Evolutionary conservation across 805 yeast species (phyloP), one percentile per base, ranked within the genome.

Genomic region (Barnettozyma siamensis): DNA sequence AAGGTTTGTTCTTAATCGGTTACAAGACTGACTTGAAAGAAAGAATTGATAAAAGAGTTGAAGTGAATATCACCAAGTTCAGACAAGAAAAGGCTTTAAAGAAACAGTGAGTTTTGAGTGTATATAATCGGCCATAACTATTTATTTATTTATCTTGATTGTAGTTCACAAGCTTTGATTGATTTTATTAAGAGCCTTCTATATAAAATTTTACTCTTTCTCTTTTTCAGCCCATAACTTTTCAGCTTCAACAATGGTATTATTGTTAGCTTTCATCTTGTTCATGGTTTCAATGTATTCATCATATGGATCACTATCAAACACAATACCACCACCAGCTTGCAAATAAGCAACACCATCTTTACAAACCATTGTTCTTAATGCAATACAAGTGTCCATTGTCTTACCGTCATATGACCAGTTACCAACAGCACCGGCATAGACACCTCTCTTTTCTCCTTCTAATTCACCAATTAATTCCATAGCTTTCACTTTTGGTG

Each of bases 271-370:
- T 67, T 74, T 79, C 95, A 93, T 88, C 69, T 93, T 93, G 72
- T 93, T 93, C 83, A 93, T 82, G 2, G 98, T 93, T 69, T 93
- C 99, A 36, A 88, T 69, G 62, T 88, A 93, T 67, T 93, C 99
- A 47, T 91, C 99, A 55, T 82, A 80, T 42, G 94, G 95, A 61
- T 93, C 97, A 48, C 95, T 83, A 61, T 93, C 99, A 60, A 71
- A 82, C 19, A 93, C 99, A 60, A 93, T 93, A 45, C 99, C 99
- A 42, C 99, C 99, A 49, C 99, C 99, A 3, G 99, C 98, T 70
- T 93, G 99, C 53, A 93, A 70, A 56, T 88, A 91, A 0, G 96
- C 97, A 39, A 76, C 70, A 20, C 89, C 91, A 51, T 91, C 87
- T 59, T 93, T 93, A 59, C 76, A 83, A 34, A 93, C 88, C 99